phyloP scores from a whole-genome alignment of 1,139 yeast species.

The Nakaseomyces sp. region DNA sequence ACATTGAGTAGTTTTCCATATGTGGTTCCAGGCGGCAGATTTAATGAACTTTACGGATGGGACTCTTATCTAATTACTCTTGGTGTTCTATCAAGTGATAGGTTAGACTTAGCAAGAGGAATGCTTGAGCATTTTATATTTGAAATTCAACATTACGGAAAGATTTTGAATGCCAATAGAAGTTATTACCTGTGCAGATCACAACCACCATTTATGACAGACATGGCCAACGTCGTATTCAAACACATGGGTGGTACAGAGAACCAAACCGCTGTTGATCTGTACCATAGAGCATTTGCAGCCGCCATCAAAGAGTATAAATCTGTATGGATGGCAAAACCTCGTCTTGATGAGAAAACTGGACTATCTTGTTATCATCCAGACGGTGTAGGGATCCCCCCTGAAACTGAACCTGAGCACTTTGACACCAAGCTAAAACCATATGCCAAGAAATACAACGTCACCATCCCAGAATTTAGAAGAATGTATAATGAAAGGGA shows the following conservation, averaged over 20 bases:
- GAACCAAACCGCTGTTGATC: constrained; percentile 44
- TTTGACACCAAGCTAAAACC: constrained; percentile 66
- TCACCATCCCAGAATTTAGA: constrained; percentile 62
- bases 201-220: constrained; percentile 97
- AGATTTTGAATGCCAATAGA: constrained; percentile 88
- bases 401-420: constrained; percentile 91
- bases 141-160: constrained; percentile 85
- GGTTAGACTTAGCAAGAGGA: constrained; percentile 66
- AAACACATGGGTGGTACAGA: constrained; percentile 42
- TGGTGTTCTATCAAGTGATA: constrained; percentile 61
- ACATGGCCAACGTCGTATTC: constrained; percentile 72
- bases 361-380: constrained; percentile 91
- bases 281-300: constrained; percentile 52
- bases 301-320: constrained; percentile 87
- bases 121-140: constrained; percentile 90
- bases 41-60: constrained; percentile 97
- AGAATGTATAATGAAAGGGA: constrained; percentile 57
- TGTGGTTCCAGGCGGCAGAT: constrained; percentile 95
- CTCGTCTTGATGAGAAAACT: constrained; percentile 65
- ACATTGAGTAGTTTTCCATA: constrained; percentile 68
- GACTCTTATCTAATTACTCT: constrained; percentile 90
- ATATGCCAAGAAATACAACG: constrained; percentile 53
- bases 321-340: constrained; percentile 68
- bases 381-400: constrained; percentile 84
- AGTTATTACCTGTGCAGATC: constrained; percentile 86